These are phyloP conservation scores for Pyrus bretschneideri DNA, from an alignment of 306 rosid genomes.

Conservation along the genomic window DNA sequence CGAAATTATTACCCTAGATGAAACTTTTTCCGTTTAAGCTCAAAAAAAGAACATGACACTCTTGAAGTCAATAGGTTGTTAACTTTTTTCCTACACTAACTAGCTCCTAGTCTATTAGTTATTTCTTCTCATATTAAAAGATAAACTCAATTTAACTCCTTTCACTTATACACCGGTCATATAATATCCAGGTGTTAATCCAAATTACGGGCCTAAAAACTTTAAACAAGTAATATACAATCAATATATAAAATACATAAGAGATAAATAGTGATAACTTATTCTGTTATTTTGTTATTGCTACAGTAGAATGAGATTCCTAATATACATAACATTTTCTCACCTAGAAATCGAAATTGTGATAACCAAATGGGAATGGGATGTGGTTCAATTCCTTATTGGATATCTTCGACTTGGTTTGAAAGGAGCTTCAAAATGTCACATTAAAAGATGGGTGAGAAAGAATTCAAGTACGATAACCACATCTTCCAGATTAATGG, in stretches of 20 bases:
- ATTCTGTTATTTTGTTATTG: too few species aligned
- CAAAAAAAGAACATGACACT: neutral
- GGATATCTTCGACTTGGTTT: neutral
- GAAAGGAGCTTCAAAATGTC: conserved; percentile 4
- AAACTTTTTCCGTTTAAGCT: neutral
- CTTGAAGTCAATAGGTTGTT: neutral
- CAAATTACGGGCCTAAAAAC: too few species aligned
- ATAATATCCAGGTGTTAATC: too few species aligned
- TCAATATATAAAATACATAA: too few species aligned
- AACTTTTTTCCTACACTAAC: neutral
- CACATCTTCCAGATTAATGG: neutral
- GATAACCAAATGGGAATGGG: neutral
- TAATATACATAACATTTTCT: too few species aligned
- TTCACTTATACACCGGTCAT: neutral
- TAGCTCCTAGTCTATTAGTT: neutral
- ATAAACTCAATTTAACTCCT: too few species aligned
- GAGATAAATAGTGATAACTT: too few species aligned
- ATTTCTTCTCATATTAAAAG: neutral
- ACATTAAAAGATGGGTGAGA: conserved; percentile 9
- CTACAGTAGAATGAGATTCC: neutral
- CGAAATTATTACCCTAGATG: neutral
- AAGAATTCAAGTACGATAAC: neutral
- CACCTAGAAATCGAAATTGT: neutral
- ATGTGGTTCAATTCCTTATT: neutral
- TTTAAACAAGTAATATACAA: too few species aligned